Evolutionary conservation across 176 grass and related monocot species (phyloP), one percentile per base, ranked within the genome.

Genomic region (Cenchrus fungigraminus): DNA sequence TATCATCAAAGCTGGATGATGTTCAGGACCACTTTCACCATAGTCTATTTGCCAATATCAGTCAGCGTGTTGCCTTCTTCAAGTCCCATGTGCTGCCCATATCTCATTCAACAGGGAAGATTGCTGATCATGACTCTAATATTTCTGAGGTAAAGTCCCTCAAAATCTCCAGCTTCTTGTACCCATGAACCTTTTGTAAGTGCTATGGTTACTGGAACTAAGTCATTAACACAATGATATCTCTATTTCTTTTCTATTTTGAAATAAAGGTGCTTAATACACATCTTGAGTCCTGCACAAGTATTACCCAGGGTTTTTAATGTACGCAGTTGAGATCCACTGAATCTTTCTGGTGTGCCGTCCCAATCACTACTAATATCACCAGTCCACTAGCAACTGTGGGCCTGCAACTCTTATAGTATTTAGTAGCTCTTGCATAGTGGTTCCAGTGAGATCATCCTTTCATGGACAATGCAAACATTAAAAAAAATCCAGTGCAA

Each of bases 1-100:
- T 87, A 65, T 93, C 95, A 60, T 88, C 95, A 42, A 91, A 94
- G 89, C 71, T 92, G 46, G 90, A 89, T 79, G 88, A 95, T 95
- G 63, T 72, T 11, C 84, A 71, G 54, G 89, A 95, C 84, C 40
- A 83, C 57, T 83, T 71, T 80, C 79, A 76, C 77, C 79, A 69
- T 50, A 62, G 68, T 71, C 75, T 97, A 76, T 95, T 95, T 19
- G 71, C 85, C 3, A 83, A 58, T 72, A 50, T 97, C 84, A 91
- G 76, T 74, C 81, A 77, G 29, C 88, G 74, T 72, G 75, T 95
- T 81, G 86, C 85, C 57, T 87, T 81, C 28, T 83, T 92, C 2
- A 87, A 68, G 69, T 93, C 88, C 78, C 89, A 94, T 86, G 65
- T 97, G 55, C 17, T 84, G 55, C 88, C 82, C 11, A 63, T 91